A percentile compares a stretch with the other conserved stretches of the same genome.
phyloP scores from a whole-genome alignment of 2,329 filamentous ascomycete species.

The Pyrenochaeta sp. region DNA sequence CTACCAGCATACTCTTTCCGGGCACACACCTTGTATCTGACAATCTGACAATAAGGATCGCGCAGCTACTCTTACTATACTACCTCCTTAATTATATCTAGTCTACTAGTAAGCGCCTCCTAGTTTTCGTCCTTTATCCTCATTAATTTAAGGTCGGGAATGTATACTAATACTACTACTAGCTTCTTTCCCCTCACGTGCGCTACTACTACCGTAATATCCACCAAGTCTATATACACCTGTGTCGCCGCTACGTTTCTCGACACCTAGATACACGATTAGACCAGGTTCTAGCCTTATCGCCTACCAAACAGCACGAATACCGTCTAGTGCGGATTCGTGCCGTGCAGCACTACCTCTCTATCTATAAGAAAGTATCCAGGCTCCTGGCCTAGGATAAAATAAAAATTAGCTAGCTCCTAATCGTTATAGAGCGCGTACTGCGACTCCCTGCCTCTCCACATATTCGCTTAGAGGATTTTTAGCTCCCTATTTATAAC shows the following conservation, averaged over 20 bases:
- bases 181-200: constrained; percentile 8
- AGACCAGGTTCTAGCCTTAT: constrained; percentile 4
- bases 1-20: too few species aligned
- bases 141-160: constrained; percentile 7
- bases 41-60: too few species aligned
- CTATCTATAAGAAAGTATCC: constrained; percentile 7
- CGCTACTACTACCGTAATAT: constrained; percentile 9
- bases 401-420: constrained; percentile 8
- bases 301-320: constrained; percentile 6
- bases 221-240: constrained; percentile 12
- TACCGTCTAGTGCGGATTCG: constrained; percentile 7
- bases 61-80: too few species aligned
- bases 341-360: constrained; percentile 3
- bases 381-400: constrained; percentile 12
- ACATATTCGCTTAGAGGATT: constrained; percentile 17
- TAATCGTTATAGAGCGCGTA: constrained; percentile 15
- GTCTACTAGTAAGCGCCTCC: too few species aligned
- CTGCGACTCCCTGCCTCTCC: constrained; percentile 13
- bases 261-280: constrained; percentile 5
- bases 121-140: constrained; percentile 6
- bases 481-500: constrained; percentile 14
- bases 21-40: too few species aligned
- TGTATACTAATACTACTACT: constrained; percentile 14
- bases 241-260: constrained; percentile 10
- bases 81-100: too few species aligned